Evolutionary conservation across 2,329 filamentous ascomycete species (phyloP), one percentile per base, ranked within the genome.

Genomic region (Proliferodiscus dingleyae): DNA sequence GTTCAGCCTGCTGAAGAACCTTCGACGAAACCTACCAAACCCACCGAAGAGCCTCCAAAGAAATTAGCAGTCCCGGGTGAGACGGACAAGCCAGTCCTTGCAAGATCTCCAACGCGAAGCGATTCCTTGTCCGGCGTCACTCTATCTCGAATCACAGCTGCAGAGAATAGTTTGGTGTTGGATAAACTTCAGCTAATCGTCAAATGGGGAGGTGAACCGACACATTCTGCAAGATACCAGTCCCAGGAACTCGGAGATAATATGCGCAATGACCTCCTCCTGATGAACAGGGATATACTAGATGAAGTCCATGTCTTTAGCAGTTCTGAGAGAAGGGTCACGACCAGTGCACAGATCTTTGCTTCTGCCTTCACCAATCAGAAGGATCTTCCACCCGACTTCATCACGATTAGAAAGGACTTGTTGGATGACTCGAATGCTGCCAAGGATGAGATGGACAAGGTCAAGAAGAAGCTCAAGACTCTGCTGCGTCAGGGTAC

Each of bases 391-490:
- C 80, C 86, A 0, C 80, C 88, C 19, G 87, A 95, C 58, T 89
- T 88, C 54, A 95, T 98, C 52, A 85, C 82, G 26, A 84, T 97
- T 46, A 83, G 93, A 43, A 98, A 98, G 64, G 90, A 97, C 66
- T 76, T 98, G 5, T 72, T 98, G 3, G 93, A 98, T 64, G 93
- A 98, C 64, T 97, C 90, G 0, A 98, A 98, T 65, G 93, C 93
- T 3, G 93, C 93, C 47, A 98, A 98, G 66, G 93, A 98, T 64
- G 89, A 95, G 61, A 98, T 96, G 87, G 94, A 98, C 69, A 96
- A 95, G 68, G 93, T 98, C 45, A 98, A 98, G 76, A 98, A 98
- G 78, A 96, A 95, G 80, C 77, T 98, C 22, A 98, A 98, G 70
- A 84, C 88, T 1, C 75, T 98, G 16, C 69, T 98, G 47, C 83